These are phyloP conservation scores for Neoscytalidium dimidiatum DNA, from an alignment of 2,329 filamentous ascomycete species.

Conservation along the genomic window DNA sequence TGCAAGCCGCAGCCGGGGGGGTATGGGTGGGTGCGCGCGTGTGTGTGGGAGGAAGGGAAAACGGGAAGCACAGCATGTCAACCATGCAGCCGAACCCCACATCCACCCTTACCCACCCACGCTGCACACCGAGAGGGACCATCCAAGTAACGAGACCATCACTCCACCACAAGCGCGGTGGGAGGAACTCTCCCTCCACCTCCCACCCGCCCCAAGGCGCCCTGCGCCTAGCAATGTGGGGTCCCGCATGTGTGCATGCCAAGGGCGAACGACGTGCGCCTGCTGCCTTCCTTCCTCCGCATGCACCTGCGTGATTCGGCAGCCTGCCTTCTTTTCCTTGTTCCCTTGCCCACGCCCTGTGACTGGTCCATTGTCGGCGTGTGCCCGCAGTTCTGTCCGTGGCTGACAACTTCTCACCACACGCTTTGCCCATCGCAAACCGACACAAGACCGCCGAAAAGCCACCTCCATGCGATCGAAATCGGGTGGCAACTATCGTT, in stretches of 20 bases:
- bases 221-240: not conserved
- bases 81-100: not conserved
- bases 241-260: not conserved
- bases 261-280: not conserved
- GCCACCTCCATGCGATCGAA: too few species aligned
- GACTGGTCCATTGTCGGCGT: not conserved
- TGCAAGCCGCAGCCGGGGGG: not conserved
- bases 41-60: not conserved
- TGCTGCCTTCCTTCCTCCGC: not conserved
- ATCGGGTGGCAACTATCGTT: not conserved
- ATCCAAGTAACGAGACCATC: constrained; percentile 1
- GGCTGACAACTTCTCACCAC: not conserved
- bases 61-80: not conserved
- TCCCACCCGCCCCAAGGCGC: not conserved
- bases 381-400: not conserved
- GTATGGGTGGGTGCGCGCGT: not conserved
- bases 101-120: not conserved
- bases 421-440: not conserved
- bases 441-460: too few species aligned
- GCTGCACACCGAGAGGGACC: not conserved
- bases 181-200: too few species aligned
- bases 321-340: not conserved
- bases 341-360: not conserved
- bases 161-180: not conserved
- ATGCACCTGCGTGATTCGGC: constrained; percentile 8